A percentile compares a stretch with the other conserved stretches of the same genome.
Evolutionary conservation across 305 asterid species (phyloP).

Genomic region (Caryopteris hybrid): DNA sequence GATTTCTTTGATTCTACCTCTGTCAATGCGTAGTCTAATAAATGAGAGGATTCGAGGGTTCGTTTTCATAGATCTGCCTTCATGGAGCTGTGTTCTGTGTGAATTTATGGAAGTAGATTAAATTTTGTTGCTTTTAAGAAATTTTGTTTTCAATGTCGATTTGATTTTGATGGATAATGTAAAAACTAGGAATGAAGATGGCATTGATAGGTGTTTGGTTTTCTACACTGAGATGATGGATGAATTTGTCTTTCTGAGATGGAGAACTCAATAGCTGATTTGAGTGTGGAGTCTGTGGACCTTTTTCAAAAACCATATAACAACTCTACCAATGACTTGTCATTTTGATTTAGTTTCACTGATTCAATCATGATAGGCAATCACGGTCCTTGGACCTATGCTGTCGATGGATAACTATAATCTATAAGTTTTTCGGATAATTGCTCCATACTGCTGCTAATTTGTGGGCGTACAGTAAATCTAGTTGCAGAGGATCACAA

Average conservation of each 20-base stretch:
- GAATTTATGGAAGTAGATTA: not conserved
- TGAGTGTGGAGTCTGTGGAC: not conserved
- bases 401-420: not conserved
- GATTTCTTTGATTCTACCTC: constrained; percentile 4
- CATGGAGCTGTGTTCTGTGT: not conserved
- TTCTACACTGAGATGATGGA: not conserved
- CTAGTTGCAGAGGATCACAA: not conserved
- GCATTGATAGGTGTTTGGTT: not conserved
- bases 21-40: constrained; percentile 8
- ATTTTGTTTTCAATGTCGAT: not conserved
- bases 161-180: not conserved
- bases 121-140: not conserved
- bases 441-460: not conserved
- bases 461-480: not conserved
- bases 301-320: not conserved
- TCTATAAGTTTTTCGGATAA: not conserved
- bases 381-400: not conserved
- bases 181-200: not conserved
- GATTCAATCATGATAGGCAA: constrained; percentile 2
- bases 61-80: constrained; percentile 23
- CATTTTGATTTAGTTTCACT: not conserved
- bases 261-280: not conserved
- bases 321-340: not conserved
- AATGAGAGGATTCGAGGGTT: not conserved
- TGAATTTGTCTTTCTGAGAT: not conserved